Evolutionary conservation across 352 stramenopile genomes (phyloP).

Genomic region (Albugo laibachii): DNA sequence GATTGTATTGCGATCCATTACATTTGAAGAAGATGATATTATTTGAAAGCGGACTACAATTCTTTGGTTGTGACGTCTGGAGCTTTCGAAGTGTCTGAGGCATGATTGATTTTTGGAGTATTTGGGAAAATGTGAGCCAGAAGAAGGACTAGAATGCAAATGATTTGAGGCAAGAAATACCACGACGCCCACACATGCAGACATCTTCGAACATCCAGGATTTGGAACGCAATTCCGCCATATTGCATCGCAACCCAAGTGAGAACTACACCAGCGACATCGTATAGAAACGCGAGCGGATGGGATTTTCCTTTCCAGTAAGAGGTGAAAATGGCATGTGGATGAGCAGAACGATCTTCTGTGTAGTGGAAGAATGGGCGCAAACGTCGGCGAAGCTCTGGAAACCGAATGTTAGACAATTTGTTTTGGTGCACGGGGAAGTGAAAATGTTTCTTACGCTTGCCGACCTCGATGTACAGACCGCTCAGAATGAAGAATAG

Average conservation of each 20-base stretch:
- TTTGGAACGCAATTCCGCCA: conserved; percentile 66
- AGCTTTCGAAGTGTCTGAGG: too few relatives aligned
- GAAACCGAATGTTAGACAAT: background rate
- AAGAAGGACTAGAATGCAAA: conserved; percentile 13
- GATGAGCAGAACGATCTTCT: conserved; percentile 53
- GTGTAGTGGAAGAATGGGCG: conserved; percentile 74
- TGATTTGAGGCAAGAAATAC: conserved; percentile 60
- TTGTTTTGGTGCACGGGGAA: background rate
- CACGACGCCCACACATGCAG: conserved; percentile 56
- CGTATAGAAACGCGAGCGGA: conserved; percentile 61
- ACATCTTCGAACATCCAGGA: conserved; percentile 54
- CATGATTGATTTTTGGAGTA: too few relatives aligned
- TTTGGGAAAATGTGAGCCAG: too few relatives aligned
- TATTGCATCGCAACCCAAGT: conserved; percentile 79
- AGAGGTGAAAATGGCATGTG: conserved; percentile 58
- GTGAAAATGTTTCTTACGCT: conserved; percentile 18
- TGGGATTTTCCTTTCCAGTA: conserved; percentile 58
- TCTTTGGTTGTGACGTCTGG: too few relatives aligned
- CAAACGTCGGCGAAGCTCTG: conserved; percentile 50
- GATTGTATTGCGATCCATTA: too few relatives aligned
- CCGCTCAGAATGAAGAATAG: conserved; percentile 72
- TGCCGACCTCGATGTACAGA: conserved; percentile 75
- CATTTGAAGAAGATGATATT: too few relatives aligned
- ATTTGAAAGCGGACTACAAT: too few relatives aligned
- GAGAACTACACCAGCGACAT: conserved; percentile 38